Evolutionary conservation across 2,329 filamentous ascomycete species (phyloP), one percentile per base, ranked within the genome.

Genomic region (Fusarium palustre): DNA sequence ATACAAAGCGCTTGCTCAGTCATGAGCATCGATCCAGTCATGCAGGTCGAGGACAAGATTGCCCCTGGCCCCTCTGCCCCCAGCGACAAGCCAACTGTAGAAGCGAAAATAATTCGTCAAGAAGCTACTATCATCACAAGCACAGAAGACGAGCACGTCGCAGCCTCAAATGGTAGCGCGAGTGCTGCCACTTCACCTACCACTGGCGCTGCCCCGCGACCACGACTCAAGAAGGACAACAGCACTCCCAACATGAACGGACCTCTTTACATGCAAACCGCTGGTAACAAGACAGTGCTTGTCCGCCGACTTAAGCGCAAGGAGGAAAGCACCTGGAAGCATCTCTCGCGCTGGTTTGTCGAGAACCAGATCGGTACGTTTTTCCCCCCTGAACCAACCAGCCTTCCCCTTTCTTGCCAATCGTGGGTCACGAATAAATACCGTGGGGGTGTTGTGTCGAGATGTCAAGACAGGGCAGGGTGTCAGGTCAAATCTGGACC

Each of bases 321-420:
- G 78, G 87, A 88, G 53, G 86, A 91, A 70, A 84, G 88, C 57
- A 83, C 88, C 41, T 81, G 87, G 79, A 88, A 86, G 75, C 85
- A 85, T 64, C 79, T 92, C 46, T 86, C 88, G 65, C 84, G 85
- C 75, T 92, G 91, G 88, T 86, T 94, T 77, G 88, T 93, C 71
- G 84, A 92, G 75, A 92, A 95, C 79, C 92, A 95, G 79, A 90
- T 93, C 74, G 91, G 92, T 94, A 89, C 63, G 88, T 81, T 80
- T 41, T 45, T 45, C 12, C 15, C 54, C 59, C 41, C 45, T 43
- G 34, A 49, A 46, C 36, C 49, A 64, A 30, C 56, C 55, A 41
- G 48, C 34, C 48, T 50, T 58, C 60, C 55, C 55, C 55, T 46
- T 59, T 36, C 38, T 49, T 28, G 49, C 45, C 50, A 36, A 48